Conservation (phyloP, 192 early-diverging fungal species). For the Gryganskiella cystojenkinii region DNA sequence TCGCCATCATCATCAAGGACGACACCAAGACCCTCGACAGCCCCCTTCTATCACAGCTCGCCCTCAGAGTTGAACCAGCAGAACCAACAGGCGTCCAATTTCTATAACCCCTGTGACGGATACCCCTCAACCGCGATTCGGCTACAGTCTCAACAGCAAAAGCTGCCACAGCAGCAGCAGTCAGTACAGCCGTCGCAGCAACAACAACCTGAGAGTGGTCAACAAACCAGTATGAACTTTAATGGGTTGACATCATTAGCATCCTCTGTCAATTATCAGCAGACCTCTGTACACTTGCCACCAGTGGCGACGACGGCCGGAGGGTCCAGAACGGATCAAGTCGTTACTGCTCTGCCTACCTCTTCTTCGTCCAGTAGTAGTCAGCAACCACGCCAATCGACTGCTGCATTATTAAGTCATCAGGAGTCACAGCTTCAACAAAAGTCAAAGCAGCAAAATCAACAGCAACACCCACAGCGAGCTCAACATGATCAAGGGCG, state of each 20-base stretch:
- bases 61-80: background rate
- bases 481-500: slow-evolving; percentile 10
- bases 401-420: background rate
- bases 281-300: too few relatives aligned
- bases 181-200: background rate
- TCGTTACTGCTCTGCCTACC: too few relatives aligned
- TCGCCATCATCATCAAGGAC: too few relatives aligned
- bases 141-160: background rate
- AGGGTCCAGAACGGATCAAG: too few relatives aligned
- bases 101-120: background rate
- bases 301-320: too few relatives aligned
- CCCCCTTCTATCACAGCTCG: too few relatives aligned
- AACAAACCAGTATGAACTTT: too few relatives aligned
- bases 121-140: background rate
- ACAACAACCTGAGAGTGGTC: background rate
- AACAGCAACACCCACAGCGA: slow-evolving; percentile 7
- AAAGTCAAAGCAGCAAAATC: slow-evolving; percentile 1
- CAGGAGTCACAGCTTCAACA: background rate
- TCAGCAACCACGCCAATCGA: background rate
- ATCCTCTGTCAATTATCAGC: too few relatives aligned
- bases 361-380: too few relatives aligned
- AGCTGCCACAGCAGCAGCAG: background rate
- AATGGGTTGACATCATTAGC: too few relatives aligned
- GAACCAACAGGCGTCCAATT: background rate
- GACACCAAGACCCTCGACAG: too few relatives aligned